Conservation (phyloP, 106 monocot genomes). For the Allium cepa region DNA sequence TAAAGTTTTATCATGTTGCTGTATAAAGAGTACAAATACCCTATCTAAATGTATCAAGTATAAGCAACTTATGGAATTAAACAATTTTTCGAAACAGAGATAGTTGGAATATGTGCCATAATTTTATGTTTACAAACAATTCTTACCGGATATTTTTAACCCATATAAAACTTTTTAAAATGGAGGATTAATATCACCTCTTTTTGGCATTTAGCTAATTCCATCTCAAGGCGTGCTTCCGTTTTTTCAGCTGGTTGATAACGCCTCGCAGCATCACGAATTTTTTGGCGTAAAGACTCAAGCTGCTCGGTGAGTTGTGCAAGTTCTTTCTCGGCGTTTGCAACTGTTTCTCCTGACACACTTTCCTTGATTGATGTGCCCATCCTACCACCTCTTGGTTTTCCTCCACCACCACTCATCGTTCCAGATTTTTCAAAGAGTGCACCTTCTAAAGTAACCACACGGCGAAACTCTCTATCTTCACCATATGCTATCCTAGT, state of each 20-base stretch:
- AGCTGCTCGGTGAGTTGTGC: constrained; percentile 56
- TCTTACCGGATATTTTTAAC: too few relatives aligned
- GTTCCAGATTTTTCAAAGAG: constrained; percentile 92
- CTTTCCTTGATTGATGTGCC: constrained; percentile 82
- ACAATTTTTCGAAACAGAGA: too few relatives aligned
- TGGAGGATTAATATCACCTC: constrained; percentile 42
- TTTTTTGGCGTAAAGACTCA: constrained; percentile 44
- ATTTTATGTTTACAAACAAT: too few relatives aligned
- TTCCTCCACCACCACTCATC: constrained; percentile 93
- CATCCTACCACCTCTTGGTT: constrained; percentile 92
- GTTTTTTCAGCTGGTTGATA: constrained; percentile 55
- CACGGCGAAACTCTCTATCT: constrained; percentile 68
- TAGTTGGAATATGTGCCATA: too few relatives aligned
- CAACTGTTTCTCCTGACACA: constrained; percentile 65
- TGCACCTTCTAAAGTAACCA: constrained; percentile 83
- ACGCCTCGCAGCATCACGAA: constrained; percentile 38
- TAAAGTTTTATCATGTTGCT: too few relatives aligned
- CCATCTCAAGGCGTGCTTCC: constrained; percentile 54
- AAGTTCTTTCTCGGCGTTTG: constrained; percentile 67
- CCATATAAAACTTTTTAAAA: too few relatives aligned
- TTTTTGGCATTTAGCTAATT: constrained; percentile 72
- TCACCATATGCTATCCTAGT: constrained; percentile 78
- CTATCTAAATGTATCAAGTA: too few relatives aligned
- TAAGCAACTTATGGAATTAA: too few relatives aligned
- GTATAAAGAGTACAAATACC: too few relatives aligned